Base-by-base conservation (phyloP, 306 rosid species). In the Psophocarpus tetragonolobus region DNA sequence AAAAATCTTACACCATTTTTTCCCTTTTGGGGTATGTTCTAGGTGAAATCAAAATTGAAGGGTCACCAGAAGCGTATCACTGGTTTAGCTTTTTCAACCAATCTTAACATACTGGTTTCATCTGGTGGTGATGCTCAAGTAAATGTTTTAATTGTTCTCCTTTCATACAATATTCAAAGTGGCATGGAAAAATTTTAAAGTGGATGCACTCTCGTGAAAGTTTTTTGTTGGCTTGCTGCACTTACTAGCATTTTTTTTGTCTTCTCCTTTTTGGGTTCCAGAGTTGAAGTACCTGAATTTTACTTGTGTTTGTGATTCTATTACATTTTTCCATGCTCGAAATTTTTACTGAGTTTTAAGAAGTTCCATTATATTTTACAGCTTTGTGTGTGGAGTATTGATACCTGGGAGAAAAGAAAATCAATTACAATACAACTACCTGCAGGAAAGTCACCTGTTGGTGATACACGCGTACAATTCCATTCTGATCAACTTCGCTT, bases 361-460 rank as follows among this genome's bases (percentile, higher is more conserved):
- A 71, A 21, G 58, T 74, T 63, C 50, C 45, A 12, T 81, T 74
- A 75, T 51, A 15, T 77, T 75, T 50, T 80, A 80, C 91, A 94
- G 98, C 86, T 94, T 4, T 92, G 93, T 61, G 81, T 90, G 70
- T 92, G 97, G 96, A 92, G 86, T 87, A 90, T 94, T 83, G 97
- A 92, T 85, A 80, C 92, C 36, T 94, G 98, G 98, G 98, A 92
- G 90, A 94, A 92, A 90, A 89, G 96, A 77, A 90, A 92, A 77
- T 85, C 90, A 24, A 70, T 89, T 42, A 67, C 91, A 67, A 77
- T 92, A 71, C 96, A 86, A 58, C 61, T 90, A 54, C 90, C 93
- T 5, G 85, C 83, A 15, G 97, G 93, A 78, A 94, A 89, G 92
- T 73, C 93, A 10, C 83, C 91, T 51, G 87, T 61, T 15, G 92